Conservation (phyloP, 768 basidiomycete genomes). For the Kockovaella imperatae region DNA sequence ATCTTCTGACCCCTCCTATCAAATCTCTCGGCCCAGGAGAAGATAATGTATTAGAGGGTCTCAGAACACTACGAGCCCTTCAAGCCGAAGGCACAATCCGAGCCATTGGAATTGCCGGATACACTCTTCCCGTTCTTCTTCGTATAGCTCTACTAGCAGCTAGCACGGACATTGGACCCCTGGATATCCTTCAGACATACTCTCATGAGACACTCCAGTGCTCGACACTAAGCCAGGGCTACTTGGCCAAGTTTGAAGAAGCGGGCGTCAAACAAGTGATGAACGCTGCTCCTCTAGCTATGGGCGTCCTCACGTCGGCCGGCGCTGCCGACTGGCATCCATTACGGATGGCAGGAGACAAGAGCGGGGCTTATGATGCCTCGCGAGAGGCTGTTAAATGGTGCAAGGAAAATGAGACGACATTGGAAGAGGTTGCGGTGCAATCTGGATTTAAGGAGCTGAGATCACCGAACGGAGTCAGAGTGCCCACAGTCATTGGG, state of each 20-base stretch:
- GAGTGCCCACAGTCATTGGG: conserved; percentile 41
- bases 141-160: conserved; percentile 35
- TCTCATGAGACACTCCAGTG: conserved; percentile 43
- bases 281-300: conserved; percentile 43
- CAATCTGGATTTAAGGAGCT: conserved; percentile 36
- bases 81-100: conserved; percentile 36
- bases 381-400: conserved; percentile 16
- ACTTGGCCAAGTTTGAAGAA: conserved; percentile 21
- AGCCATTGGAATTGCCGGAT: conserved; percentile 41
- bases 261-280: conserved; percentile 30
- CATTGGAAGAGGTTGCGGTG: conserved; percentile 38
- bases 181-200: conserved; percentile 43
- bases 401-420: conserved; percentile 13
- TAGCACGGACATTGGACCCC: conserved; percentile 11
- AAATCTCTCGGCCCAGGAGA: conserved; percentile 15
- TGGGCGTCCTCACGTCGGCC: conserved; percentile 38
- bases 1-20: conserved; percentile 10
- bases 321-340: conserved; percentile 44
- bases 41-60: conserved; percentile 15
- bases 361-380: conserved; percentile 7
- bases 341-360: conserved; percentile 4
- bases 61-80: conserved; percentile 24
- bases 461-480: conserved; percentile 6
- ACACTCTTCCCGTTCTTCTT: conserved; percentile 41
- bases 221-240: conserved; percentile 25